Evolutionary conservation across 2,329 filamentous ascomycete species (phyloP).

Genomic region (Fusarium chlamydosporum): DNA sequence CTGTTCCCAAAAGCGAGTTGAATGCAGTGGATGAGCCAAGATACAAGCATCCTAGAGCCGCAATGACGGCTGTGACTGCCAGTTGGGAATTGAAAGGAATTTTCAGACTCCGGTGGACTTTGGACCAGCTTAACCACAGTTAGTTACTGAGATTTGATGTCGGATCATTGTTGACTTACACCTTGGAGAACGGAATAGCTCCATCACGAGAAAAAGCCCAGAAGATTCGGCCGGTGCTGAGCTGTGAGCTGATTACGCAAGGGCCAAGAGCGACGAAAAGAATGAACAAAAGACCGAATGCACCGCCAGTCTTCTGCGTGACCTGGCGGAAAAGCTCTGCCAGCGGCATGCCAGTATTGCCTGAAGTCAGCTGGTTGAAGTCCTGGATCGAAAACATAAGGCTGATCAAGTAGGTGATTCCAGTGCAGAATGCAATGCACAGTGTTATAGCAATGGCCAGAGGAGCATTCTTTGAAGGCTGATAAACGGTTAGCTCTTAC

Average conservation of each 20-base stretch:
- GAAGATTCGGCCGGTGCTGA: slow-evolving; percentile 18
- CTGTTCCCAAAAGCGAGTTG: slow-evolving; percentile 11
- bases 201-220: slow-evolving; percentile 25
- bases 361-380: not conserved
- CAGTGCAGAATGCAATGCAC: slow-evolving; percentile 10
- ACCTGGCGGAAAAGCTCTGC: slow-evolving; percentile 20
- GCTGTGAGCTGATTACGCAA: slow-evolving; percentile 6
- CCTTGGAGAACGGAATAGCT: not conserved
- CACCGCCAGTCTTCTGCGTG: not conserved
- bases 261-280: slow-evolving; percentile 5
- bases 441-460: slow-evolving; percentile 11
- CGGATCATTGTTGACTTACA: not conserved
- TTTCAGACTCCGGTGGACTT: slow-evolving; percentile 1
- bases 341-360: not conserved
- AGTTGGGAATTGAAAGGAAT: slow-evolving; percentile 15
- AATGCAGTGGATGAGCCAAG: slow-evolving; percentile 19
- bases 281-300: slow-evolving; percentile 4
- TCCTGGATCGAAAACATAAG: slow-evolving; percentile 22
- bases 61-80: not conserved
- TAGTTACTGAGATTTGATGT: rapidly evolving
- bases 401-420: slow-evolving; percentile 3
- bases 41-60: slow-evolving; percentile 9
- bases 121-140: slow-evolving; percentile 5
- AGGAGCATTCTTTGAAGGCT: slow-evolving; percentile 13
- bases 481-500: rapidly evolving